phyloP scores from a whole-genome alignment of 768 basidiomycete species.

The Sporobolomyces pararoseus region DNA sequence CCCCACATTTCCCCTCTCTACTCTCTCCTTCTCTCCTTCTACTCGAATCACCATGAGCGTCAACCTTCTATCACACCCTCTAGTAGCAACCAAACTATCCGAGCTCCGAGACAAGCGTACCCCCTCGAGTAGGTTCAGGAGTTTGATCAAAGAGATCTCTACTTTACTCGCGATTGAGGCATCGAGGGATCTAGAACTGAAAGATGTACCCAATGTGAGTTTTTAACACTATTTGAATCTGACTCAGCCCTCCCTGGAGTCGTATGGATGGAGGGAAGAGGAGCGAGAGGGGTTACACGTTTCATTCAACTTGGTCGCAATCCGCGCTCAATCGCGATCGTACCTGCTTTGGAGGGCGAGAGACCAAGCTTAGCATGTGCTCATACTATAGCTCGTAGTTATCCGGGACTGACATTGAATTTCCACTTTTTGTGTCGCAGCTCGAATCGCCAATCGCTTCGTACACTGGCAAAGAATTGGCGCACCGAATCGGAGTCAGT shows the following conservation, averaged over 20 bases:
- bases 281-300: background rate
- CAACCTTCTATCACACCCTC: conserved; percentile 26
- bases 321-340: no score
- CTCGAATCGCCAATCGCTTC: conserved; percentile 64
- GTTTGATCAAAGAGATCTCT: conserved; percentile 57
- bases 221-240: no score
- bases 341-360: no score
- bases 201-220: conserved; percentile 63
- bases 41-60: conserved; percentile 7
- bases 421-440: background rate
- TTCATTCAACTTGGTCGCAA: background rate
- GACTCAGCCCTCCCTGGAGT: no score
- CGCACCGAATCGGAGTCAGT: conserved; percentile 73
- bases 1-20: background rate
- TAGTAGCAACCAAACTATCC: conserved; percentile 37
- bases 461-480: conserved; percentile 73
- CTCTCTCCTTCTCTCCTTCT: background rate
- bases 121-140: conserved; percentile 33
- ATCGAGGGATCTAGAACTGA: conserved; percentile 63
- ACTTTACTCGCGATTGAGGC: conserved; percentile 80
- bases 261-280: no score
- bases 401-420: no score
- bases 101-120: conserved; percentile 37
- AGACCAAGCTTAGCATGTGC: background rate
- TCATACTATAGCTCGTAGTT: background rate